Base-by-base conservation (phyloP, 257 asterid genomes). In the Nicotiana paniculata region DNA sequence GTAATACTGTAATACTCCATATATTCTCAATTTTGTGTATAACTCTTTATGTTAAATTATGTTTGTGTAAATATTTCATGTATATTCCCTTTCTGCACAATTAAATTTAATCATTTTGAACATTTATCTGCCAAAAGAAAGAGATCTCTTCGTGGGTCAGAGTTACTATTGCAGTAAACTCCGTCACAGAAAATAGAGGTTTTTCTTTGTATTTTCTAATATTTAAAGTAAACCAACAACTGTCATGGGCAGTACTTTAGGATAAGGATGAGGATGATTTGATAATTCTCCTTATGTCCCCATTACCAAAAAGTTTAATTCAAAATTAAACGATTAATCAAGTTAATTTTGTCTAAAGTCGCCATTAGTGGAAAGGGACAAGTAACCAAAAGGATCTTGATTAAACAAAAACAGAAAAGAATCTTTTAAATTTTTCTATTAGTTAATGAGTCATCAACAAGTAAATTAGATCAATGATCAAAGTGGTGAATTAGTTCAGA, bases 401-500 rank as follows among this genome's bases (percentile, higher is more conserved):
- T 9, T 28, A 77, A 30, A 77, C 35, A 77, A 13, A 55, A 48
- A 48, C 24, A 12, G 3, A 54, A 43, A 55, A 57, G 55, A 33
- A 77, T 58, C 55, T 32, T 57, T 17, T 54, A 57, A 10, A 37
- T 33, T 77, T 77, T 77, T 57, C 35, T 1, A 77, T 57, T 77
- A 55, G 81, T 61, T 57, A 77, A 57, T 77, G 81, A 33, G 55
- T 33, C 69, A 57, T 77, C 69, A 77, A 32, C 4, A 35, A 77
- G 24, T 30, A 54, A 77, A 10, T 30, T 77, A 77, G 16, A 54
- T 58, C 32, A 77, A 30, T 77, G 66, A 10, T 77, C 53, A 54
- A 15, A 57, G 55, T 77, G 35, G 54, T 57, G 81, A 57, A 15
- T 77, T 57, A 57, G 81, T 77, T 77, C 54, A 5, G 30, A 77